Evolutionary conservation across 305 asterid species (phyloP).

Genomic region (Plantago rigida): DNA sequence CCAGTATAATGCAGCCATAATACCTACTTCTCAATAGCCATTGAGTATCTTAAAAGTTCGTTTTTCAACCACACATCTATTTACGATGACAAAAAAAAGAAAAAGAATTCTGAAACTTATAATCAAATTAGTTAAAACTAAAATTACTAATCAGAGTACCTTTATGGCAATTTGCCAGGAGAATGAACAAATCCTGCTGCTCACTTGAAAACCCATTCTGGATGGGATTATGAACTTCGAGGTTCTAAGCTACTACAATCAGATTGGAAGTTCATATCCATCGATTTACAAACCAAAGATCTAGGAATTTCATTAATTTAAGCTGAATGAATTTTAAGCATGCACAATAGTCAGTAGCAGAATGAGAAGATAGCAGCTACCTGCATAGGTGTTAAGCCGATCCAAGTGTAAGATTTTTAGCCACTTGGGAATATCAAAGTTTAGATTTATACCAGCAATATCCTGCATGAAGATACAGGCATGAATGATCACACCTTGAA

Average conservation of each 20-base stretch:
- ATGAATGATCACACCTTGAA: conserved; percentile 11
- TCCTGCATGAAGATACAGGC: conserved; percentile 44
- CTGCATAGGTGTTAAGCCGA: conserved; percentile 72
- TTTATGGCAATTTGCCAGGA: conserved; percentile 4
- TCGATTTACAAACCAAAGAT: conserved; percentile 12
- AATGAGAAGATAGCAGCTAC: conserved; percentile 35
- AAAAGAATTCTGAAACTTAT: not conserved
- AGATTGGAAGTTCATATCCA: not conserved
- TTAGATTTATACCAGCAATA: conserved; percentile 84
- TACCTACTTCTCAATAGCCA: not conserved
- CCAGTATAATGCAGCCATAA: conserved; percentile 5
- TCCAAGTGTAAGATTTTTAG: conserved; percentile 67
- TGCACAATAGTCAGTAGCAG: conserved; percentile 18
- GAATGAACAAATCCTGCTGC: conserved; percentile 1
- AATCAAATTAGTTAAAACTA: not conserved
- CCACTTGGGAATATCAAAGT: conserved; percentile 78
- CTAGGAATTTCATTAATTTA: not conserved
- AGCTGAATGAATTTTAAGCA: conserved; percentile 18
- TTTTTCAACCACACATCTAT: not conserved
- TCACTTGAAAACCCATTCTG: conserved; percentile 4
- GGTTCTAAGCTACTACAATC: not conserved
- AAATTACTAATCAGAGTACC: conserved; percentile 4
- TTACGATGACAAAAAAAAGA: not conserved
- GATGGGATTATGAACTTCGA: conserved; percentile 10
- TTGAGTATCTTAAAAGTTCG: not conserved